Conservation (phyloP, 116 monocot genomes). For the Phalaenopsis hybrid region DNA sequence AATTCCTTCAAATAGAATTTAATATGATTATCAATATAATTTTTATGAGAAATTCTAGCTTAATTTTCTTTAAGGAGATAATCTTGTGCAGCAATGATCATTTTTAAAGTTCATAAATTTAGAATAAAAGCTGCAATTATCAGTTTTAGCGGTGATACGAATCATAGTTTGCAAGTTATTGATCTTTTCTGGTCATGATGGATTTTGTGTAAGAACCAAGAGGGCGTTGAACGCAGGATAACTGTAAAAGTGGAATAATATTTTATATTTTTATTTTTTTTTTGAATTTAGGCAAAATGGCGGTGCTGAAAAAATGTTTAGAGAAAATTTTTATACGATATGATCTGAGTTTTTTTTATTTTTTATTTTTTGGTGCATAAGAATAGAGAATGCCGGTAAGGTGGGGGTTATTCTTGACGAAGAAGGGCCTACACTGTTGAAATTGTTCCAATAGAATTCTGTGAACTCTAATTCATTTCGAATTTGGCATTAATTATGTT, state of each 20-base stretch:
- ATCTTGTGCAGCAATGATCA: neutral
- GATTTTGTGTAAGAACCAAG: neutral
- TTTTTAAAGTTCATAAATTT: neutral
- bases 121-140: neutral
- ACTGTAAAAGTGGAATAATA: neutral
- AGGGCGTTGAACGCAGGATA: neutral
- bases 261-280: neutral
- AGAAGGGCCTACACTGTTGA: neutral
- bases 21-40: conserved; percentile 1
- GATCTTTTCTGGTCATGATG: neutral
- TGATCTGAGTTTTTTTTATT: neutral
- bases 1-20: neutral
- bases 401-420: neutral
- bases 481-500: too few relatives aligned
- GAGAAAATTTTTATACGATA: too few relatives aligned
- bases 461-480: too few relatives aligned
- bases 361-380: neutral
- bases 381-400: neutral
- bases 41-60: neutral
- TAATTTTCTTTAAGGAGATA: neutral
- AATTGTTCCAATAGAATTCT: neutral
- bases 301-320: too few relatives aligned
- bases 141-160: neutral
- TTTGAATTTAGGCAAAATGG: neutral
- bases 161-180: conserved; percentile 5